Conservation (phyloP, 2,329 filamentous ascomycete genomes). For the Ceratocystis ficicola region DNA sequence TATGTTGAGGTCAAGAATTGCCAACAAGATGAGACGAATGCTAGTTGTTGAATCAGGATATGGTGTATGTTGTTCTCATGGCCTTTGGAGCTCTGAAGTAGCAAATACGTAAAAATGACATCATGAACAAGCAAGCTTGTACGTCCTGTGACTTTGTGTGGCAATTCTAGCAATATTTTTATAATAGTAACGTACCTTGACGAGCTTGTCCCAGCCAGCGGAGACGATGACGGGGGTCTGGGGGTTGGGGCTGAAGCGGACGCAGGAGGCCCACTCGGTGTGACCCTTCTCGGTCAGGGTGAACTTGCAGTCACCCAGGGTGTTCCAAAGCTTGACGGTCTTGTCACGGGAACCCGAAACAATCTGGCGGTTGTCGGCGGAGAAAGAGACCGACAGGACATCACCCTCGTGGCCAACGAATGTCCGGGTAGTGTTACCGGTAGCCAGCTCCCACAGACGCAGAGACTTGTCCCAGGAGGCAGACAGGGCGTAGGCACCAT, state of each 20-base stretch:
- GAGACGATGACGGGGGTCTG: slow-evolving; percentile 99
- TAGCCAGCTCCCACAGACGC: slow-evolving; percentile 97
- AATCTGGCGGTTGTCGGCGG: slow-evolving; percentile 99
- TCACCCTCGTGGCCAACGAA: slow-evolving; percentile 99
- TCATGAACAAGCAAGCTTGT: slow-evolving; percentile 51
- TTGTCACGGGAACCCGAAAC: slow-evolving; percentile 97
- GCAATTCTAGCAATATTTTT: slow-evolving; percentile 9
- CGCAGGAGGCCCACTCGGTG: slow-evolving; percentile 98
- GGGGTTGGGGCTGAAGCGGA: slow-evolving; percentile 98
- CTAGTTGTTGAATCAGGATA: slow-evolving; percentile 53
- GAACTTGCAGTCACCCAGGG: slow-evolving; percentile 99
- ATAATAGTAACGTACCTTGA: slow-evolving; percentile 66
- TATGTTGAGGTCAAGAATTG: not conserved
- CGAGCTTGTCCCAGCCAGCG: slow-evolving; percentile 98
- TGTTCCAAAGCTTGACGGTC: slow-evolving; percentile 99
- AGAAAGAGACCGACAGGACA: slow-evolving; percentile 99
- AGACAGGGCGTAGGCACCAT: slow-evolving; percentile 97
- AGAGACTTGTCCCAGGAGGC: slow-evolving; percentile 99
- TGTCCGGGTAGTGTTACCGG: slow-evolving; percentile 90
- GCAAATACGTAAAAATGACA: slow-evolving; percentile 96
- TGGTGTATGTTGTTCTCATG: slow-evolving; percentile 97
- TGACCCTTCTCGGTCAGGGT: slow-evolving; percentile 99
- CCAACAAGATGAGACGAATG: slow-evolving; percentile 8
- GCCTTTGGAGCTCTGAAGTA: slow-evolving; percentile 95
- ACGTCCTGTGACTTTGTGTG: not conserved